A percentile compares a stretch with the other conserved stretches of the same genome.
Evolutionary conservation across 2,329 filamentous ascomycete species (phyloP).

Genomic region (Botryotinia calthae): DNA sequence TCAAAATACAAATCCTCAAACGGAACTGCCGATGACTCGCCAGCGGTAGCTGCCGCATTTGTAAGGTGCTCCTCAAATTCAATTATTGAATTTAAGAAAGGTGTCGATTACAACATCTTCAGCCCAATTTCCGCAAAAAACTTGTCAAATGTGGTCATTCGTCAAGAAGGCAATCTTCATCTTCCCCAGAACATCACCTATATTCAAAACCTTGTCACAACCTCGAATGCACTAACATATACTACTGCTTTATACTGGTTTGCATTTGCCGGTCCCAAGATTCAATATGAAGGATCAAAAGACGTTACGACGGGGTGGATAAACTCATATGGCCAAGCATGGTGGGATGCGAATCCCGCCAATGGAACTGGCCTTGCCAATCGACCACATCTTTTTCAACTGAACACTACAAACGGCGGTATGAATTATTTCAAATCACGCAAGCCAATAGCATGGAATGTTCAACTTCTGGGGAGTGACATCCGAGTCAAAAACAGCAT

Average conservation of each 20-base stretch:
- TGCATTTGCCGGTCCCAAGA: constrained; percentile 38
- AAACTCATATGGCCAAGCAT: constrained; percentile 46
- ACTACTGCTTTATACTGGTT: constrained; percentile 41
- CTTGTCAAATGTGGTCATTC: constrained; percentile 45
- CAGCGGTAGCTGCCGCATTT: constrained; percentile 42
- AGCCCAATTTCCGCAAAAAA: constrained; percentile 42
- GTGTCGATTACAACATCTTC: constrained; percentile 45
- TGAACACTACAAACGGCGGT: constrained; percentile 40
- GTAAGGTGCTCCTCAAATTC: constrained; percentile 40
- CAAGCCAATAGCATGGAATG: constrained; percentile 46
- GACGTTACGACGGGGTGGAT: constrained; percentile 45
- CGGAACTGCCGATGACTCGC: constrained; percentile 43
- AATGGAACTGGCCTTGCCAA: constrained; percentile 42
- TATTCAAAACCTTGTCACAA: constrained; percentile 41
- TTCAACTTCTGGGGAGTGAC: constrained; percentile 42
- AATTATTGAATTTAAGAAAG: constrained; percentile 42
- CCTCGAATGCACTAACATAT: constrained; percentile 37
- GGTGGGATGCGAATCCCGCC: constrained; percentile 46
- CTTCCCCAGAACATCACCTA: constrained; percentile 43
- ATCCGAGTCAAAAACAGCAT: constrained; percentile 43
- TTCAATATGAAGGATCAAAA: constrained; percentile 40
- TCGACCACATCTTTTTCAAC: constrained; percentile 44
- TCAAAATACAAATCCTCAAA: constrained; percentile 37
- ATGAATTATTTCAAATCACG: constrained; percentile 44
- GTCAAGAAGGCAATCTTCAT: constrained; percentile 45